A percentile compares a stretch with the other conserved stretches of the same genome.
phyloP scores from a whole-genome alignment of 164 flowering plant species.

The Taxillus chinensis region DNA sequence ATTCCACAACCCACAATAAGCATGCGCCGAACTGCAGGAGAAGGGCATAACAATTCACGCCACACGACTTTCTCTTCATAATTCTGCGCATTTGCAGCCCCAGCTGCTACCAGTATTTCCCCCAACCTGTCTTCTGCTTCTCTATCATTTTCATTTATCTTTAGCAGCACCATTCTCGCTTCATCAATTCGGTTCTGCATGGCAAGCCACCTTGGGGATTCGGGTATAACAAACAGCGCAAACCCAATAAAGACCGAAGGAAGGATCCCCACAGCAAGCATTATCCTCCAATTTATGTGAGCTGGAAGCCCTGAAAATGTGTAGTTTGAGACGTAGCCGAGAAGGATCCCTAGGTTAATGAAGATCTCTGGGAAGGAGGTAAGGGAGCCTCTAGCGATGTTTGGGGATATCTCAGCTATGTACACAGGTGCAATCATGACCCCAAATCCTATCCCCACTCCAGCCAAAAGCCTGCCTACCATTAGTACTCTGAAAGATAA shows the following conservation, averaged over 20 bases:
- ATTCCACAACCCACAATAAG: conserved; percentile 37
- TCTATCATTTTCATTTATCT: conserved; percentile 16
- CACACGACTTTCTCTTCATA: conserved; percentile 24
- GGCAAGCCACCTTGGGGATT: conserved; percentile 43
- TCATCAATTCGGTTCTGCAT: conserved; percentile 27
- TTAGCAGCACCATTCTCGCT: conserved; percentile 26
- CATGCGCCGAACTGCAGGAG: conserved; percentile 28
- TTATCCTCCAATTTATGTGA: conserved; percentile 28
- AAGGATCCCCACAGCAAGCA: conserved; percentile 31
- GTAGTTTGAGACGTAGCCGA: conserved; percentile 33
- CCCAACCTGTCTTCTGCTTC: conserved; percentile 25
- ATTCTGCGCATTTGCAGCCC: conserved; percentile 7
- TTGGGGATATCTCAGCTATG: conserved; percentile 34
- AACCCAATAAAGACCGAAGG: conserved; percentile 28
- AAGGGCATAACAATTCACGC: conserved; percentile 27
- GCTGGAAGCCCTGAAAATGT: conserved; percentile 24
- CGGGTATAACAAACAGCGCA: conserved; percentile 29
- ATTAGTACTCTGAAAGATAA: conserved; percentile 20
- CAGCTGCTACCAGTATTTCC: conserved; percentile 27
- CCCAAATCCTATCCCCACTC: conserved; percentile 33
- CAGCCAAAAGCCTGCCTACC: conserved; percentile 29
- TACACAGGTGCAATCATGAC: conserved; percentile 35
- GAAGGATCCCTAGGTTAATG: conserved; percentile 33
- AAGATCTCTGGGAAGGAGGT: conserved; percentile 38
- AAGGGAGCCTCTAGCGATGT: conserved; percentile 23